A percentile compares a stretch with the other conserved stretches of the same genome.
phyloP scores from a whole-genome alignment of 306 rosid genomes.

The Macrotyloma uniflorum region DNA sequence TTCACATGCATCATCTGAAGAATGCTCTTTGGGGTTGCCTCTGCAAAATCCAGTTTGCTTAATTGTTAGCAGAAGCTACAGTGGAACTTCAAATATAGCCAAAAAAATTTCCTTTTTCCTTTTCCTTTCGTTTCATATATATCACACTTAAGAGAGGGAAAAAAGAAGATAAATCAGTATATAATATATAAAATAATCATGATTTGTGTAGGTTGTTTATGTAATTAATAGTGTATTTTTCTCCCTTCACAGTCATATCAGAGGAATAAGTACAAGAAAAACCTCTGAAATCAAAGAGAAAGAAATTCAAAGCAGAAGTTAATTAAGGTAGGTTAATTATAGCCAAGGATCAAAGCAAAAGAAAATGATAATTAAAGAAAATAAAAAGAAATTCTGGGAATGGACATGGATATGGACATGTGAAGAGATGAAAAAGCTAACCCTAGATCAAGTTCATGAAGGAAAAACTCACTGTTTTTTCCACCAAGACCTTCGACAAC shows the following conservation, averaged over 20 bases:
- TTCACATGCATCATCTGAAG: conserved; percentile 72
- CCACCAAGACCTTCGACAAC: conserved; percentile 47
- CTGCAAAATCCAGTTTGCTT: conserved; percentile 46
- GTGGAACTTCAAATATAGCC: background rate
- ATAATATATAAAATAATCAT: background rate
- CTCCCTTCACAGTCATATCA: background rate
- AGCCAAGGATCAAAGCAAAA: background rate
- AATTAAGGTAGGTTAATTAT: background rate
- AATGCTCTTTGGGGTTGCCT: conserved; percentile 76
- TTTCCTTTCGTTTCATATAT: background rate
- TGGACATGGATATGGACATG: background rate
- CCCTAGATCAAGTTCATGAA: conserved; percentile 14
- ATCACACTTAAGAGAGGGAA: background rate
- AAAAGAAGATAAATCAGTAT: background rate
- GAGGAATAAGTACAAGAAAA: background rate
- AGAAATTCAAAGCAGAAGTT: background rate
- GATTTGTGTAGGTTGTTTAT: background rate
- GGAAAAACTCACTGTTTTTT: conserved; percentile 30
- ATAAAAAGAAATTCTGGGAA: background rate
- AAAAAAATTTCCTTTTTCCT: too few species aligned
- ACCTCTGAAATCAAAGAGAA: background rate
- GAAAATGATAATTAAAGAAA: background rate
- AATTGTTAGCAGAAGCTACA: background rate
- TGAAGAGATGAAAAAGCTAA: background rate
- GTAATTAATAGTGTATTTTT: background rate